phyloP scores from a whole-genome alignment of 306 rosid genomes.

The Dryas drummondii region DNA sequence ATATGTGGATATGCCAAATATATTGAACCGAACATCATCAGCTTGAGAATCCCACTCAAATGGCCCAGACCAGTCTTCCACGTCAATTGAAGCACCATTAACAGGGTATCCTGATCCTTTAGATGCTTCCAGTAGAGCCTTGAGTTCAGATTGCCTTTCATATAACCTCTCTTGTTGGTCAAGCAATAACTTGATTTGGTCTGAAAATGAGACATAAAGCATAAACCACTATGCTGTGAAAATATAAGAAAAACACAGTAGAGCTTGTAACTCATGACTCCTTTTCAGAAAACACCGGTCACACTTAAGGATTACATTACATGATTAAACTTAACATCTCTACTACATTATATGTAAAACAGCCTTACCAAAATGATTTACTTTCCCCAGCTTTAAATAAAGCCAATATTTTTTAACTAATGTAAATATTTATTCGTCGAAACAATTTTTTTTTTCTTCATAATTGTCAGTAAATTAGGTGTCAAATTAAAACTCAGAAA shows the following conservation, averaged over 20 bases:
- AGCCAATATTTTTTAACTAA: background rate
- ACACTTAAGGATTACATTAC: too few species aligned
- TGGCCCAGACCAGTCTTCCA: slow-evolving; percentile 72
- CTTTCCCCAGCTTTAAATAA: background rate
- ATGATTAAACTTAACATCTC: background rate
- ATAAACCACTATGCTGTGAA: background rate
- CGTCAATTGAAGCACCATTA: slow-evolving; percentile 35
- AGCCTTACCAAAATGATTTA: background rate
- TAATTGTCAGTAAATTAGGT: background rate
- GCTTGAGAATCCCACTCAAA: slow-evolving; percentile 90
- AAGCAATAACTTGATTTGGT: slow-evolving; percentile 54
- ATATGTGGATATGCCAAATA: slow-evolving; percentile 82
- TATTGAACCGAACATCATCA: slow-evolving; percentile 65
- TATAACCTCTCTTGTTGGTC: slow-evolving; percentile 75
- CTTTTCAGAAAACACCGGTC: background rate
- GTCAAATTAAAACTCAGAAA: background rate
- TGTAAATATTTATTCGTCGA: too few species aligned
- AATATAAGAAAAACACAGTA: background rate
- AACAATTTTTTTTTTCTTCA: background rate
- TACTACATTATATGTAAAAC: background rate
- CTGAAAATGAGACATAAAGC: slow-evolving; percentile 41
- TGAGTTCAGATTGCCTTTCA: slow-evolving; percentile 71
- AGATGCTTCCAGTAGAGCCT: slow-evolving; percentile 62
- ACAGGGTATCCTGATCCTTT: slow-evolving; percentile 45
- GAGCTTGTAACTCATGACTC: background rate